Evolutionary conservation across 176 grass and related monocot genomes (phyloP), one percentile per base, ranked within the genome.

Genomic region (Bromus sterilis): DNA sequence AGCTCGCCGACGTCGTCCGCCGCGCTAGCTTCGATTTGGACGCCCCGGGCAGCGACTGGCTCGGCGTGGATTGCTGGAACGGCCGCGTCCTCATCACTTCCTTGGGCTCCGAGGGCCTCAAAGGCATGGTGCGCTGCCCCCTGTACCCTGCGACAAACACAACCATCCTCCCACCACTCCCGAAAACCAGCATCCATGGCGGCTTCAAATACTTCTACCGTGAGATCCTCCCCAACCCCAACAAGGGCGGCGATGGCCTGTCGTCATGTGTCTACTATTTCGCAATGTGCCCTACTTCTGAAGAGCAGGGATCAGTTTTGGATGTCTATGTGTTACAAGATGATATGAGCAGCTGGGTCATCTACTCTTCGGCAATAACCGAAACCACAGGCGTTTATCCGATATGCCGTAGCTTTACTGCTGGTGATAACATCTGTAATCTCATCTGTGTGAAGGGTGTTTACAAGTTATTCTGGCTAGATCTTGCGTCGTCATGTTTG

Each of bases 391-490:
- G n/a, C n/a, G n/a, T n/a, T n/a, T n/a, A n/a, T n/a, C n/a, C n/a
- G n/a, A n/a, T n/a, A n/a, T n/a, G n/a, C n/a, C n/a, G n/a, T n/a
- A n/a, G n/a, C n/a, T n/a, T n/a, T n/a, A n/a, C n/a, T n/a, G n/a
- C n/a, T n/a, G n/a, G n/a, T n/a, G n/a, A n/a, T n/a, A n/a, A n/a
- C n/a, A 32, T 63, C 28, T 63, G 32, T 2, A 63, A 63, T 63
- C 0, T 32, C 5, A 14, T 1, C 14, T 0, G 0, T 9, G 59
- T 63, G 59, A 2, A 2, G 28, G 2, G 2, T 14, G 9, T 1
- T 63, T 1, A 1, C 1, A 63, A 16, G 29, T 18, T 63, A 32
- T 0, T 63, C 29, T 32, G 5, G 29, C 28, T 63, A 3, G 59
- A 63, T 63, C 28, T 63, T 3, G 1, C 12, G 29, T 63, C 59